These are phyloP conservation scores for Termitomyces sp. DNA, from an alignment of 1,284 basidiomycete genomes.

Conservation along the genomic window DNA sequence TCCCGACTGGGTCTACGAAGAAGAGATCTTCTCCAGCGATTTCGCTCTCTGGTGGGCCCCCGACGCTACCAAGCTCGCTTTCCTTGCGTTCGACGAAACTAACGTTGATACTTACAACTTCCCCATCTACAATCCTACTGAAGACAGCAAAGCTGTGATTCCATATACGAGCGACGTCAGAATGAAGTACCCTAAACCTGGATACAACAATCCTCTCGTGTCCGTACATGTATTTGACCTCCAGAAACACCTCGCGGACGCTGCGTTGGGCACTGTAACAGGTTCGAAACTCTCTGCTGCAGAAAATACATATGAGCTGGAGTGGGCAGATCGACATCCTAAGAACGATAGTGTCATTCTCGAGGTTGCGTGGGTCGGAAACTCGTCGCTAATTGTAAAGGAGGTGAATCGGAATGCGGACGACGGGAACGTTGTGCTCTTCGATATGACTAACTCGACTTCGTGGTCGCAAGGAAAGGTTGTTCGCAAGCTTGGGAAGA, in stretches of 20 bases:
- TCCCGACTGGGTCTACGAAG: slow-evolving; percentile 97
- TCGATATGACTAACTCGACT: slow-evolving; percentile 45
- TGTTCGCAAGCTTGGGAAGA: slow-evolving; percentile 70
- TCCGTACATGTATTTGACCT: slow-evolving; percentile 83
- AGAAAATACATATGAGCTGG: slow-evolving; percentile 51
- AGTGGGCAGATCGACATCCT: slow-evolving; percentile 60
- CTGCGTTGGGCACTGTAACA: slow-evolving; percentile 16
- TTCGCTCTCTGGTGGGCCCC: slow-evolving; percentile 92
- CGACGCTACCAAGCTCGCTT: slow-evolving; percentile 76
- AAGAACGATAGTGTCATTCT: slow-evolving; percentile 67
- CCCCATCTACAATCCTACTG: slow-evolving; percentile 86
- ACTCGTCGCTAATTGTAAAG: slow-evolving; percentile 74
- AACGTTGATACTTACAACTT: slow-evolving; percentile 82
- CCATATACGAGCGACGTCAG: slow-evolving; percentile 76
- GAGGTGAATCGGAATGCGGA: slow-evolving; percentile 84
- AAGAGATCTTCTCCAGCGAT: slow-evolving; percentile 78
- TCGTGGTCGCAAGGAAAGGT: slow-evolving; percentile 42
- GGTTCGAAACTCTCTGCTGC: slow-evolving; percentile 31
- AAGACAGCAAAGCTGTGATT: slow-evolving; percentile 59
- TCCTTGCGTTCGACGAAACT: slow-evolving; percentile 85
- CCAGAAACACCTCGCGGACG: slow-evolving; percentile 36
- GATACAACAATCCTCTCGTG: slow-evolving; percentile 85
- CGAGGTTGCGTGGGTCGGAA: slow-evolving; percentile 85
- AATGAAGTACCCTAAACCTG: slow-evolving; percentile 92
- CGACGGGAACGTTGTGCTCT: slow-evolving; percentile 73